phyloP scores from a whole-genome alignment of 2,329 filamentous ascomycete species.

The Penicillium brevicompactum region DNA sequence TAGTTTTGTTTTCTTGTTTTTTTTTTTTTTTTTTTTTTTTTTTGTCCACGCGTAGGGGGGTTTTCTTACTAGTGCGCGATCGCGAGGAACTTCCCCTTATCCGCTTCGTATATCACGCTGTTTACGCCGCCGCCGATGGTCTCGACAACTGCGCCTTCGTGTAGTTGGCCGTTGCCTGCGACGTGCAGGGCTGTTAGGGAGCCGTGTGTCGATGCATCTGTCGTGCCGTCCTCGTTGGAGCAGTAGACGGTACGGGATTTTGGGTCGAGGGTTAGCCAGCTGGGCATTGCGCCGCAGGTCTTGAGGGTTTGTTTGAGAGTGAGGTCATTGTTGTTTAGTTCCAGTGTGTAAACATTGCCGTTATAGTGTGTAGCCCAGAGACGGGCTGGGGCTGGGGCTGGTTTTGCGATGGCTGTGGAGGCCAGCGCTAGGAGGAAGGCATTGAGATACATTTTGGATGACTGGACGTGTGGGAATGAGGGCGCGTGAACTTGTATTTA shows the following conservation, averaged over 20 bases:
- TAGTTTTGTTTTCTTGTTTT: background rate
- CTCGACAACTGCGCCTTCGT: slow-evolving; percentile 20
- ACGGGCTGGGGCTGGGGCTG: slow-evolving; percentile 3
- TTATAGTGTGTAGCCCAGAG: slow-evolving; percentile 27
- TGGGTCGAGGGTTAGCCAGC: slow-evolving; percentile 39
- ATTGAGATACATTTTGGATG: slow-evolving; percentile 13
- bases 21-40: no score
- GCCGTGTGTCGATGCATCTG: slow-evolving; percentile 28
- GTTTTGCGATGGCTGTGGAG: slow-evolving; percentile 1
- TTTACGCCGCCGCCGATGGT: slow-evolving; percentile 36
- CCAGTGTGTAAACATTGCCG: slow-evolving; percentile 26
- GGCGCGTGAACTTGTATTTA: background rate
- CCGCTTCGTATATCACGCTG: slow-evolving; percentile 35
- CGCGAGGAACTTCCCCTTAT: slow-evolving; percentile 31
- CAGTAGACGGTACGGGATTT: slow-evolving; percentile 34
- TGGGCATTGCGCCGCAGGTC: slow-evolving; percentile 39
- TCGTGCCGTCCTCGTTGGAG: slow-evolving; percentile 34
- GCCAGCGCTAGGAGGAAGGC: slow-evolving; percentile 7
- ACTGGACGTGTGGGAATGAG: background rate
- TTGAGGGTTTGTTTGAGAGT: slow-evolving; percentile 25
- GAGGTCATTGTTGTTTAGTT: slow-evolving; percentile 19
- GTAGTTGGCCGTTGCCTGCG: slow-evolving; percentile 22
- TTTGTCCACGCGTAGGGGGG: no score
- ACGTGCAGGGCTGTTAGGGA: slow-evolving; percentile 30
- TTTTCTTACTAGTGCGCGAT: slow-evolving; percentile 42